Conservation (phyloP, 2,329 filamentous ascomycete genomes). For the Trichoderma sp. region DNA sequence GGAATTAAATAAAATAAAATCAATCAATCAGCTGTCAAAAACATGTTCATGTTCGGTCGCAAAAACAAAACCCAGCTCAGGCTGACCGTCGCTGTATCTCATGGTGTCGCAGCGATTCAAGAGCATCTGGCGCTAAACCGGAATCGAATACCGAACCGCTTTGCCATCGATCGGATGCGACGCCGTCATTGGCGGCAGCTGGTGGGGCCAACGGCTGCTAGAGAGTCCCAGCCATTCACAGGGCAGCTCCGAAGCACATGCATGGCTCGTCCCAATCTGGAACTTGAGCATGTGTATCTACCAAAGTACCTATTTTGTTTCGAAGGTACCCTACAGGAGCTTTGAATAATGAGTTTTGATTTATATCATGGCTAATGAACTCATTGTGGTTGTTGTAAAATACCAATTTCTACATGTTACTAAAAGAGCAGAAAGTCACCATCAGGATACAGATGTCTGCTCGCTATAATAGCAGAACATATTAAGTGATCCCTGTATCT, state of each 20-base stretch:
- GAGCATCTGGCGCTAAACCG: constrained; percentile 16
- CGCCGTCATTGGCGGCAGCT: constrained; percentile 1
- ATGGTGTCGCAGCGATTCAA: neutral
- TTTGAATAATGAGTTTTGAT: neutral
- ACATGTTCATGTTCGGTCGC: neutral
- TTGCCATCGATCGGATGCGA: neutral
- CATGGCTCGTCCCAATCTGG: neutral
- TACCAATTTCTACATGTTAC: neutral
- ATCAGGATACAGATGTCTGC: too few relatives aligned
- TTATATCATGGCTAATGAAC: neutral
- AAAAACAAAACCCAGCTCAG: neutral
- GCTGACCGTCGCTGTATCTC: neutral
- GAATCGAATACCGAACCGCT: constrained; percentile 18
- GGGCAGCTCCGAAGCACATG: constrained; percentile 18
- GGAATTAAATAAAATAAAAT: neutral
- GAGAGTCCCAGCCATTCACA: constrained; percentile 18
- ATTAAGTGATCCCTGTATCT: neutral
- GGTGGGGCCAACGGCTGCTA: neutral
- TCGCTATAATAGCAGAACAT: neutral
- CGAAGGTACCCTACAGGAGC: neutral
- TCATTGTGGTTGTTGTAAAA: neutral
- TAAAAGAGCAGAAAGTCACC: neutral
- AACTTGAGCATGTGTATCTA: neutral
- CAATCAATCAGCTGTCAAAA: neutral
- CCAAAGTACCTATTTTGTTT: neutral